These are phyloP conservation scores for Adansonia rubrostipa DNA, from an alignment of 441 rosid genomes.

Conservation along the genomic window DNA sequence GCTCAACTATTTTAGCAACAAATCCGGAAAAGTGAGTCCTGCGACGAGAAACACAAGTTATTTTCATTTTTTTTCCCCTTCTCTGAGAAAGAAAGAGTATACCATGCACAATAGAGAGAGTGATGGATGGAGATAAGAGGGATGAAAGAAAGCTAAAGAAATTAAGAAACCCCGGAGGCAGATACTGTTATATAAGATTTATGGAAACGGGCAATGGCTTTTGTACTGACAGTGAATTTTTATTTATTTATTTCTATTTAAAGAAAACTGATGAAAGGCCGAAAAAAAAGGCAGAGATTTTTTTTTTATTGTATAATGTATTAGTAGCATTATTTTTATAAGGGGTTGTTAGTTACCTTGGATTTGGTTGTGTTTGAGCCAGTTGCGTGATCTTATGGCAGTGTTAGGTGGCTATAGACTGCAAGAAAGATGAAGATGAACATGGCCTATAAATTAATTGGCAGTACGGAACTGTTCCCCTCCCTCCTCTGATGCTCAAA, in stretches of 20 bases:
- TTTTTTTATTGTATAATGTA: not conserved
- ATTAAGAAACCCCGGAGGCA: not conserved
- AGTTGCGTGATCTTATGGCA: constrained; percentile 47
- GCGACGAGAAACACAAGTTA: constrained; percentile 23
- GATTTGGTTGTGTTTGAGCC: constrained; percentile 18
- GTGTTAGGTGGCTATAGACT: constrained; percentile 39
- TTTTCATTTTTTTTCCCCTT: not conserved
- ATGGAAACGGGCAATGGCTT: constrained; percentile 6
- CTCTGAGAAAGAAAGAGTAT: not conserved
- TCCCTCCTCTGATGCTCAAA: not conserved
- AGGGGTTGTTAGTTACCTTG: constrained; percentile 31
- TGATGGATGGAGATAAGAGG: not conserved
- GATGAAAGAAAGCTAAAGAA: constrained; percentile 7
- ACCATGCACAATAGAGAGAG: not conserved
- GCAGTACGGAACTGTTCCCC: not conserved
- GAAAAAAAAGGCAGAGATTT: constrained; percentile 3
- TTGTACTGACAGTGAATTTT: constrained; percentile 14
- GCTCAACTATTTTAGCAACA: constrained; percentile 32
- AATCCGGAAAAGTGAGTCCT: constrained; percentile 31
- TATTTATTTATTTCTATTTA: not conserved
- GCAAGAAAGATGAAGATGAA: not conserved
- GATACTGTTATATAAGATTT: constrained; percentile 9
- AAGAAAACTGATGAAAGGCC: constrained; percentile 17
- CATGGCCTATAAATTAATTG: not conserved
- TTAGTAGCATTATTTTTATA: not conserved